Conservation (phyloP, 345 rosid species). For the Hypericum perforatum region DNA sequence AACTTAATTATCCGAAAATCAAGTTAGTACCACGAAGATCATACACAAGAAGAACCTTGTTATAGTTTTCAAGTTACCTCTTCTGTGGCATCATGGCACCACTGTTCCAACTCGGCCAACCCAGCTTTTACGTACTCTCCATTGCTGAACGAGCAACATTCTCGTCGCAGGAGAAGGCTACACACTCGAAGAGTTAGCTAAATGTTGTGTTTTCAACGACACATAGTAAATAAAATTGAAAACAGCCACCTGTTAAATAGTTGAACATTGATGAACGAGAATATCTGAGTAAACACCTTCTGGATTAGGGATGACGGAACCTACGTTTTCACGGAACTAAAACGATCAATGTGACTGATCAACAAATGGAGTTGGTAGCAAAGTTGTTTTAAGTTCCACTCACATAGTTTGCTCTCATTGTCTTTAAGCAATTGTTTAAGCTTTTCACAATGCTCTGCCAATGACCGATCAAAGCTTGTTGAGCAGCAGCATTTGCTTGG, state of each 20-base stretch:
- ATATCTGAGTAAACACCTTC: conserved; percentile 8
- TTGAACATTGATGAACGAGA: conserved; percentile 9
- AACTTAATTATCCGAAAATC: not conserved
- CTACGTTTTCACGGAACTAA: conserved; percentile 6
- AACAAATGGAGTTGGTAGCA: not conserved
- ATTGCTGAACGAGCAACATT: conserved; percentile 8
- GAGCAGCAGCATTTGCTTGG: conserved; percentile 6
- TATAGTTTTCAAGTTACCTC: conserved; percentile 1
- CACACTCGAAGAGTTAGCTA: not conserved
- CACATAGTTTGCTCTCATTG: conserved; percentile 10
- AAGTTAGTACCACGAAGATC: not conserved
- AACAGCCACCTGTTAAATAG: conserved; percentile 8
- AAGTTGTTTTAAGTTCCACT: conserved; percentile 1
- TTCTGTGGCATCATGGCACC: conserved; percentile 10
- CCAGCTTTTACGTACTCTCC: conserved; percentile 9
- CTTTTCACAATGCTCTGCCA: conserved; percentile 9
- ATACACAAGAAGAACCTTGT: not conserved
- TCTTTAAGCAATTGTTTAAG: conserved; percentile 6
- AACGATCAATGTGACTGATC: conserved; percentile 12
- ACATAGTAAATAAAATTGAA: not conserved
- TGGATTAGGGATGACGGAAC: conserved; percentile 9
- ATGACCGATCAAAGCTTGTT: conserved; percentile 8
- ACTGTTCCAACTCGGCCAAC: conserved; percentile 8
- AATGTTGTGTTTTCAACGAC: not conserved
- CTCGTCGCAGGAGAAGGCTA: conserved; percentile 7